phyloP scores from a whole-genome alignment of 2,329 filamentous ascomycete genomes.

The Fusarium anguioides region DNA sequence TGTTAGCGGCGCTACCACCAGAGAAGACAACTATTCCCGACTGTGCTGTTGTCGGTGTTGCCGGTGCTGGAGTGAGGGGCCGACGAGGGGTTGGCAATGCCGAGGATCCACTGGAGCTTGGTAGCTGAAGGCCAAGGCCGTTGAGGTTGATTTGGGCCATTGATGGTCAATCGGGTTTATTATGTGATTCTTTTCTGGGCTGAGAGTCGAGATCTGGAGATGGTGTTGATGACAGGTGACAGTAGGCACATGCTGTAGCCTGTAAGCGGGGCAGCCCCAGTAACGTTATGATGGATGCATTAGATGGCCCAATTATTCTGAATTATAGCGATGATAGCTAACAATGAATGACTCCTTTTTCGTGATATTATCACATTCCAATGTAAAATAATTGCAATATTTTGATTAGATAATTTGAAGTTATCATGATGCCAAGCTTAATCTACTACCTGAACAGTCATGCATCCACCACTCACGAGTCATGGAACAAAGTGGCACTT shows the following conservation, averaged over 20 bases:
- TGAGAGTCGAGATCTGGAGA: not conserved
- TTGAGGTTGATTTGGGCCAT: constrained; percentile 39
- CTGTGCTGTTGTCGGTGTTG: constrained; percentile 7
- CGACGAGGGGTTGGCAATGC: constrained; percentile 30
- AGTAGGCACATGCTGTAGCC: not conserved
- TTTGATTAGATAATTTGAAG: not conserved
- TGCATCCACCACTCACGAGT: constrained; percentile 10
- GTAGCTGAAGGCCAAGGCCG: constrained; percentile 40
- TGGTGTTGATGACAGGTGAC: constrained; percentile 27
- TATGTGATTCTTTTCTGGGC: constrained; percentile 16
- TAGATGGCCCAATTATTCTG: not conserved
- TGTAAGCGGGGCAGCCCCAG: not conserved
- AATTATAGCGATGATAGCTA: not conserved
- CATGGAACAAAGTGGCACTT: not conserved
- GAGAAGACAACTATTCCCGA: constrained; percentile 82
- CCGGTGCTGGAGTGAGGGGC: constrained; percentile 32
- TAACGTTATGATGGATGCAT: not conserved
- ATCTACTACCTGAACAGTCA: not conserved
- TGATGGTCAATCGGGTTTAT: constrained; percentile 12
- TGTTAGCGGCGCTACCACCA: constrained; percentile 94
- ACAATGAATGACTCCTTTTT: no score
- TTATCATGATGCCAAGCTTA: not conserved
- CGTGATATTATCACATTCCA: no score
- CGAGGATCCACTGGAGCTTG: constrained; percentile 37
- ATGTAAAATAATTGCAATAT: not conserved